Base-by-base conservation (phyloP, 257 asterid genomes). In the Gentiana dahurica region DNA sequence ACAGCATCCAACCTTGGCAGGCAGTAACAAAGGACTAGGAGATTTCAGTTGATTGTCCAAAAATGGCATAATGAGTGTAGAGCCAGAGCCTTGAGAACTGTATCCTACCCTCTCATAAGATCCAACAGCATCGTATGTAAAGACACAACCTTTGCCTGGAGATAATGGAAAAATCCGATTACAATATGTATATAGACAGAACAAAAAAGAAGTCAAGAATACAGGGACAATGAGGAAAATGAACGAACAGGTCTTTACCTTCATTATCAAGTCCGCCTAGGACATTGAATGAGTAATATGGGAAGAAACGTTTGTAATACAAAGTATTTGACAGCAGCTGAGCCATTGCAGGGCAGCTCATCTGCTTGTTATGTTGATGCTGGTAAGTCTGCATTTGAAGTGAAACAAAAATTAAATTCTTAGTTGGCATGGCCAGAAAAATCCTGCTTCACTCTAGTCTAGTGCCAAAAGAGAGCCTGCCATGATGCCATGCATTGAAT, bases 301-400 rank as follows among this genome's bases (percentile, higher is more conserved):
- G 94, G 82, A 90, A 90, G 78, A 90, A 90, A 36, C 96, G 94
- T 61, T 90, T 90, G 80, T 75, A 90, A 75, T 87, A 90, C 49
- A 86, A 78, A 39, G 96, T 90, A 59, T 86, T 87, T 34, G 97
- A 86, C 34, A 90, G 95, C 55, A 86, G 71, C 69, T 90, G 97
- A 41, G 91, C 97, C 96, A 90, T 86, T 44, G 94, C 96, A 62
- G 95, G 97, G 63, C 97, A 90, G 77, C 95, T 90, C 97, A 86
- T 86, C 70, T 90, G 97, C 80, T 84, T 90, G 83, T 82, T 86
- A 71, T 86, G 97, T 55, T 90, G 97, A 62, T 90, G 96, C 71
- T 90, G 97, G 71, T 90, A 90, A 35, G 64, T 62, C 97, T 86
- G 60, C 58, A 57, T 38, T 60, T 53, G 55, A 55, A 13, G 65